Evolutionary conservation across 495 filamentous ascomycete genomes (phyloP).

Genomic region (Penicillium odoratum): DNA sequence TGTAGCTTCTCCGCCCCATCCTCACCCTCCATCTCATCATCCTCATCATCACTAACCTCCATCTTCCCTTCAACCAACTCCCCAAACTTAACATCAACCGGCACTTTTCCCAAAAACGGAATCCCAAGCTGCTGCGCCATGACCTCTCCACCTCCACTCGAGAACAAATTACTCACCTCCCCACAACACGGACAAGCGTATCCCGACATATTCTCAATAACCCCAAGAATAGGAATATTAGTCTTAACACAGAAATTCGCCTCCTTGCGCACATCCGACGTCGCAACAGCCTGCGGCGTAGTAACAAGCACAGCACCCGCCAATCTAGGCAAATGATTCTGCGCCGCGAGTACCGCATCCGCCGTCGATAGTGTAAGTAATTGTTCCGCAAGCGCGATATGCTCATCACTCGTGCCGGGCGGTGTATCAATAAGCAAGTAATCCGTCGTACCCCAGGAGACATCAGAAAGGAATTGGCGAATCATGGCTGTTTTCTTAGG

Average conservation of each 20-base stretch:
- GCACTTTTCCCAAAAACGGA: constrained; percentile 80
- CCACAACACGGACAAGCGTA: constrained; percentile 95
- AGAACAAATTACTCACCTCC: constrained; percentile 90
- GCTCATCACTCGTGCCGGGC: constrained; percentile 94
- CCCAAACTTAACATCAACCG: constrained; percentile 78
- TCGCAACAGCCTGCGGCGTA: constrained; percentile 91
- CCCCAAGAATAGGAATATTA: constrained; percentile 76
- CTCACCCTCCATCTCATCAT: constrained; percentile 36
- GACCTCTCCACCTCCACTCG: constrained; percentile 80
- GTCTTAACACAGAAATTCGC: constrained; percentile 94
- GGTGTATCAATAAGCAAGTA: constrained; percentile 95
- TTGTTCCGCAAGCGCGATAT: constrained; percentile 90
- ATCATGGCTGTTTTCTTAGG: constrained; percentile 99
- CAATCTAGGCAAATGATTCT: constrained; percentile 44
- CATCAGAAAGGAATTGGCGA: constrained; percentile 88
- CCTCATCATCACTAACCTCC: constrained; percentile 37
- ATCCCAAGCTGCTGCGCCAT: constrained; percentile 89
- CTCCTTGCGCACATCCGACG: constrained; percentile 92
- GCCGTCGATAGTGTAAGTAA: constrained; percentile 57
- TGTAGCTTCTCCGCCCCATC: constrained; percentile 44
- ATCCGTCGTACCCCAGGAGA: constrained; percentile 85
- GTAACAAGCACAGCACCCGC: constrained; percentile 91
- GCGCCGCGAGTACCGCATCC: constrained; percentile 24
- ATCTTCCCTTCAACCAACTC: constrained; percentile 63
- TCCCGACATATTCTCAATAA: constrained; percentile 97